Conservation (phyloP, 1,284 basidiomycete genomes). For the Pseudozyma sp. region DNA sequence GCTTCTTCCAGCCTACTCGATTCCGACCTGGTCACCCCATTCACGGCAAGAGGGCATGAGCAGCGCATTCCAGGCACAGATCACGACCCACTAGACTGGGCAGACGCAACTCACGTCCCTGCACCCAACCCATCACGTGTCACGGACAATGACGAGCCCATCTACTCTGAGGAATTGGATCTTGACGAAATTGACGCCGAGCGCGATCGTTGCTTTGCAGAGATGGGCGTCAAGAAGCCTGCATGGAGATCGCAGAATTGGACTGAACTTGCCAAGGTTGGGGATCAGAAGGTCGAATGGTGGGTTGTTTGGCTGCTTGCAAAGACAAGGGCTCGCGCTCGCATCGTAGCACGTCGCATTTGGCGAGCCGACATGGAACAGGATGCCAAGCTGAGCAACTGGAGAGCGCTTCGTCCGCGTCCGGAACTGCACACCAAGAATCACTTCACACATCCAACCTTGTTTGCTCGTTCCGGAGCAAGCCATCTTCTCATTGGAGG, state of each 20-base stretch:
- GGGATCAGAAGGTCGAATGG: conserved; percentile 46
- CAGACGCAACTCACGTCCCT: conserved; percentile 23
- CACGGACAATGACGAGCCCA: conserved; percentile 41
- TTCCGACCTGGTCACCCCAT: conserved; percentile 43
- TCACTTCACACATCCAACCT: conserved; percentile 54
- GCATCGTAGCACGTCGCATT: conserved; percentile 42
- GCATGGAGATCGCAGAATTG: conserved; percentile 42
- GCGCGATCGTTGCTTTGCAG: conserved; percentile 43
- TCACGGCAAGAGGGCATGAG: conserved; percentile 23
- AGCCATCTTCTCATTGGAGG: conserved; percentile 47
- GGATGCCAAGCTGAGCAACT: conserved; percentile 26
- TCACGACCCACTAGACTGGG: conserved; percentile 48
- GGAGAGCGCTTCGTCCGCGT: conserved; percentile 36
- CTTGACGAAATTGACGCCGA: conserved; percentile 52
- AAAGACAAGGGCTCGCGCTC: conserved; percentile 39
- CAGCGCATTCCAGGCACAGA: conserved; percentile 40
- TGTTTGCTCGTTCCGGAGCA: conserved; percentile 53
- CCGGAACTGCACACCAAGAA: conserved; percentile 48
- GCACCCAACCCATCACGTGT: conserved; percentile 22
- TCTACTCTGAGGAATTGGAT: conserved; percentile 49
- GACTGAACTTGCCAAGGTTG: conserved; percentile 42
- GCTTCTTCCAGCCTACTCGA: conserved; percentile 18
- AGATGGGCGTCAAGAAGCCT: conserved; percentile 49
- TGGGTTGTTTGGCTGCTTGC: conserved; percentile 50
- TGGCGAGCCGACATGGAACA: conserved; percentile 29